Evolutionary conservation across 1,284 basidiomycete species (phyloP).

Genomic region (Volvariella volvacea): DNA sequence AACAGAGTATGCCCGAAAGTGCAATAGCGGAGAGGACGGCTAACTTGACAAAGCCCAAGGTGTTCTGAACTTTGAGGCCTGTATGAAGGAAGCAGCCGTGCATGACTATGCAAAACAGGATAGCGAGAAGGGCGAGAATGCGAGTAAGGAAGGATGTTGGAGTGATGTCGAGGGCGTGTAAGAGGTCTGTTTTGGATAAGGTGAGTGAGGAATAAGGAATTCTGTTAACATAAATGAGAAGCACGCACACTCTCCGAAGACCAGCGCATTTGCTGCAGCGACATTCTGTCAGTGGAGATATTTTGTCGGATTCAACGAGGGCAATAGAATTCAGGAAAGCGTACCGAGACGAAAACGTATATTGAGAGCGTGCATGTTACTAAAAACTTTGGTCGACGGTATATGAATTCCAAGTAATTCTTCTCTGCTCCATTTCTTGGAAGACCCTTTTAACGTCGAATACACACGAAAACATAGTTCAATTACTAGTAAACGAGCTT

Average conservation of each 20-base stretch:
- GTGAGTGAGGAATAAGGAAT: neutral
- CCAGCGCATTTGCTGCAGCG: conserved; percentile 48
- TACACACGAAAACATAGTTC: no score
- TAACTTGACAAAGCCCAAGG: conserved; percentile 60
- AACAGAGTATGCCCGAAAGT: conserved; percentile 51
- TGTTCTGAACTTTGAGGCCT: conserved; percentile 62
- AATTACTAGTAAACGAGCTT: neutral
- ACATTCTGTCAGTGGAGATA: conserved; percentile 5
- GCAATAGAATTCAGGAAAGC: conserved; percentile 17
- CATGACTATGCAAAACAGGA: conserved; percentile 49
- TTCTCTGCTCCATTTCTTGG: conserved; percentile 73
- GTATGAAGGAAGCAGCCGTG: conserved; percentile 51
- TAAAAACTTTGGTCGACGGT: conserved; percentile 54
- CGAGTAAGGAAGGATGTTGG: conserved; percentile 43
- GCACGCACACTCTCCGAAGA: conserved; percentile 63
- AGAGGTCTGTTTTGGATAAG: conserved; percentile 11
- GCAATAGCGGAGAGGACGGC: conserved; percentile 48
- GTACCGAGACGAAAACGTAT: conserved; percentile 54
- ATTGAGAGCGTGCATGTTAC: conserved; percentile 52
- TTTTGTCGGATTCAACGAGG: no score
- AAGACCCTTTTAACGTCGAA: conserved; percentile 37
- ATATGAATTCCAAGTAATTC: conserved; percentile 71
- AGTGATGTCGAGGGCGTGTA: conserved; percentile 40
- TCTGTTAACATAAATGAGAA: no score
- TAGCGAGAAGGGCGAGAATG: conserved; percentile 45